Percentiles rank a stretch among this genome's conserved stretches.
Conservation (phyloP, 2,329 filamentous ascomycete species). For the Trematosphaeria pertusa region DNA sequence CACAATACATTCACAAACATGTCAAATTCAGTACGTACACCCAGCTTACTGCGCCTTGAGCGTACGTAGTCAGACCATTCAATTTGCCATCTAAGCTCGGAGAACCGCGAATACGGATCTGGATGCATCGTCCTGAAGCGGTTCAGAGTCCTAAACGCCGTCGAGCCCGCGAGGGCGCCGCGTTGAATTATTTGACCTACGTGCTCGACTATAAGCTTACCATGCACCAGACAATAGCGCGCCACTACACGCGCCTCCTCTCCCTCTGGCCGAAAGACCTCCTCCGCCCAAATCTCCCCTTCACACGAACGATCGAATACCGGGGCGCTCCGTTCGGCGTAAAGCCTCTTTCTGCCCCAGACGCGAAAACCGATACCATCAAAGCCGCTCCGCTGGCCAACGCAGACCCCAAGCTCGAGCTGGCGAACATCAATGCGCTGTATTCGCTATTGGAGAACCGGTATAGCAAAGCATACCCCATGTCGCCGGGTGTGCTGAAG, state of each 20-base stretch:
- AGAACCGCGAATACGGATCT: no score
- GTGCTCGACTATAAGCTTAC: constrained; percentile 7
- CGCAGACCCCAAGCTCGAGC: constrained; percentile 38
- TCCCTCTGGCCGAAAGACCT: constrained; percentile 58
- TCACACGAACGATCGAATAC: constrained; percentile 52
- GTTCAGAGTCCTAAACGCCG: no score
- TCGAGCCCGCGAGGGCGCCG: no score
- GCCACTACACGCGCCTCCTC: constrained; percentile 59
- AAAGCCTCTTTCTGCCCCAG: constrained; percentile 26
- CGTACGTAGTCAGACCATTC: background rate
- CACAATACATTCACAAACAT: constrained; percentile 15
- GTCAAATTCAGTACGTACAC: constrained; percentile 21
- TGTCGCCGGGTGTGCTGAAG: constrained; percentile 36
- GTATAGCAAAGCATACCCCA: constrained; percentile 54
- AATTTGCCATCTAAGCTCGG: no score
- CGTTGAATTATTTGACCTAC: no score
- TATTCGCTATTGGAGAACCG: constrained; percentile 67
- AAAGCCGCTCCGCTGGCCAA: constrained; percentile 8
- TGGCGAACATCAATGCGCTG: constrained; percentile 63
- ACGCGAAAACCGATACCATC: constrained; percentile 16
- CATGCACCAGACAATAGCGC: constrained; percentile 40
- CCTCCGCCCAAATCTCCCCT: constrained; percentile 56
- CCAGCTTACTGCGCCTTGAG: background rate
- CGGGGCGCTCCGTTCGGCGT: constrained; percentile 45
- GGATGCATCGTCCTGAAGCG: no score